Evolutionary conservation across 352 stramenopile genomes (phyloP).

Genomic region (Aphanomyces cochlioides): DNA sequence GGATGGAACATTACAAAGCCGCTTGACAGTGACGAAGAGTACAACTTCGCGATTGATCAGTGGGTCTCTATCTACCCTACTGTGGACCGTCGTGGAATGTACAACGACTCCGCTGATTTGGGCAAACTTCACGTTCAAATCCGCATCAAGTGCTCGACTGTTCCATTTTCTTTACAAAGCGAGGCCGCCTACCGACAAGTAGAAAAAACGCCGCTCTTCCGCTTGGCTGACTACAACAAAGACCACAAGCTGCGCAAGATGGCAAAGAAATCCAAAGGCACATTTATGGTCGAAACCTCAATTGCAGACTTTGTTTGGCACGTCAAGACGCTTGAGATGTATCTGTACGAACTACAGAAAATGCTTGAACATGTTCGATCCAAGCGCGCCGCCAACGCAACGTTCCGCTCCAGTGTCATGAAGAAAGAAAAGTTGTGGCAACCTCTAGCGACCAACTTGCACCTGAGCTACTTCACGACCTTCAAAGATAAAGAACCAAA

Average conservation of each 20-base stretch:
- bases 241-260: constrained; percentile 24
- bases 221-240: constrained; percentile 15
- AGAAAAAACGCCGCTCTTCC: constrained; percentile 19
- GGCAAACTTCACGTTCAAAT: constrained; percentile 22
- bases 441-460: constrained; percentile 74
- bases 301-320: constrained; percentile 10
- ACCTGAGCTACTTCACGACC: constrained; percentile 81
- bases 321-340: not conserved
- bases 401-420: constrained; percentile 76
- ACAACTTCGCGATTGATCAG: constrained; percentile 8
- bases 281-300: not conserved
- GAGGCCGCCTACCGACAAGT: constrained; percentile 4
- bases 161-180: not conserved
- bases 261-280: not conserved
- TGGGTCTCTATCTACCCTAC: constrained; percentile 24
- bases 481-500: constrained; percentile 3
- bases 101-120: not conserved
- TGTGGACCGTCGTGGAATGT: constrained; percentile 15
- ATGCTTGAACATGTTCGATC: constrained; percentile 15
- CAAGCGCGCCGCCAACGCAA: constrained; percentile 28
- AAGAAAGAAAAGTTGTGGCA: constrained; percentile 79
- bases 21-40: not conserved
- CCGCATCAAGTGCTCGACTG: constrained; percentile 14
- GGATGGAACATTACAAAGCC: constrained; percentile 14
- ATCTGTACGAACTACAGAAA: constrained; percentile 3